phyloP scores from a whole-genome alignment of 2,329 filamentous ascomycete genomes.

The Diaporthe sp. region DNA sequence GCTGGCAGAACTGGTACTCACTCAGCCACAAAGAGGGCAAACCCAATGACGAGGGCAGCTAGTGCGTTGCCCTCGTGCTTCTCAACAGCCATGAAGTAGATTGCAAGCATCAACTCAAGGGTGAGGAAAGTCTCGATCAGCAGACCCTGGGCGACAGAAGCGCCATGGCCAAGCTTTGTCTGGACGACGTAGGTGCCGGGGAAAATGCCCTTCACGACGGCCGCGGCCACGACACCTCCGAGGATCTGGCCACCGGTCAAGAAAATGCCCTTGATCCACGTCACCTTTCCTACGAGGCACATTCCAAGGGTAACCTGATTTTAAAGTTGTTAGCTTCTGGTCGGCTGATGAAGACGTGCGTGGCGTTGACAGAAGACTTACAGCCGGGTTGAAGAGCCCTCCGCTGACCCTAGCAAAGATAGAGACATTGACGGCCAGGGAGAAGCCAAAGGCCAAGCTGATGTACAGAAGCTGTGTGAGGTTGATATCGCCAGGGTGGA shows the following conservation, averaged over 20 bases:
- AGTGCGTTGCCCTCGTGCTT: conserved; percentile 71
- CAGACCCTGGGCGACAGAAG: conserved; percentile 61
- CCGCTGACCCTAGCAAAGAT: conserved; percentile 40
- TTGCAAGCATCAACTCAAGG: conserved; percentile 63
- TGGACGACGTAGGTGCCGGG: conserved; percentile 56
- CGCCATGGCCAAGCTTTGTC: conserved; percentile 60
- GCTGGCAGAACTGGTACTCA: not conserved
- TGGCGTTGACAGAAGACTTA: conserved; percentile 18
- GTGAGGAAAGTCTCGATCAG: conserved; percentile 69
- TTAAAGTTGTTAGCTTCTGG: not conserved
- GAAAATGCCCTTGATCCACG: conserved; percentile 56
- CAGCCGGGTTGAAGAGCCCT: conserved; percentile 41
- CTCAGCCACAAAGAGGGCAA: conserved; percentile 31
- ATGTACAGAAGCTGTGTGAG: conserved; percentile 47
- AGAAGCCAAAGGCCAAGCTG: conserved; percentile 39
- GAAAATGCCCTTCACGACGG: conserved; percentile 57
- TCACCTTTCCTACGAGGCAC: conserved; percentile 59
- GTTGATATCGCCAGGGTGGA: conserved; percentile 41
- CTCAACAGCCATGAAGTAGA: conserved; percentile 71
- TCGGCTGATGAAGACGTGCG: not conserved
- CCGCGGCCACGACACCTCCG: conserved; percentile 55
- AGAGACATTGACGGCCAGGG: conserved; percentile 40
- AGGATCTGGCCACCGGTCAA: conserved; percentile 42
- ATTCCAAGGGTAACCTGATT: conserved; percentile 58
- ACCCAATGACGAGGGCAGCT: conserved; percentile 40